Evolutionary conservation across 202 grass and related monocot species (phyloP).

Genomic region (Cymbopogon flexuosus): DNA sequence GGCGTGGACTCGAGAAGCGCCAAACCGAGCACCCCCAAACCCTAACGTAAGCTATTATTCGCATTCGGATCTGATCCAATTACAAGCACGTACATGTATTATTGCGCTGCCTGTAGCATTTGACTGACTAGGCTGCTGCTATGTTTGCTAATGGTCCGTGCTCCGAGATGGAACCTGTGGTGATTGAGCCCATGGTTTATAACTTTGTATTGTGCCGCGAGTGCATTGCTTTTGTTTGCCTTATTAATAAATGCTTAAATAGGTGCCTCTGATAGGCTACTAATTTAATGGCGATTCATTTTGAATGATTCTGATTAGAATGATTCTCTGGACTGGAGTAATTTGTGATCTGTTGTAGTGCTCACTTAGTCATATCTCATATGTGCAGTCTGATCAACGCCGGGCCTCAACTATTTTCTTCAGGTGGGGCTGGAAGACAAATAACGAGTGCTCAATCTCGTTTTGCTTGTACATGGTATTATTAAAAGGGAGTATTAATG

Average conservation of each 20-base stretch:
- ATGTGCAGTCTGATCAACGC: constrained; percentile 1
- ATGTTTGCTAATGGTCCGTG: too few relatives aligned
- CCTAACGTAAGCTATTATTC: too few relatives aligned
- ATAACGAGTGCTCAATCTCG: not conserved
- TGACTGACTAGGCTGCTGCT: too few relatives aligned
- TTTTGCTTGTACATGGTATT: constrained; percentile 4
- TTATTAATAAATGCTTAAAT: not conserved
- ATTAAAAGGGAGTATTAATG: not conserved
- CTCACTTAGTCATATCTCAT: not conserved
- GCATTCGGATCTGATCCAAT: too few relatives aligned
- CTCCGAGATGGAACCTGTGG: too few relatives aligned
- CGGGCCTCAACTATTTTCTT: not conserved
- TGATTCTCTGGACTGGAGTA: not conserved
- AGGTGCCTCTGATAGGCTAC: not conserved
- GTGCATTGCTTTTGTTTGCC: not conserved
- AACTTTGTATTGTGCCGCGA: not conserved
- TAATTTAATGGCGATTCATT: not conserved
- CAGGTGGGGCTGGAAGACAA: not conserved
- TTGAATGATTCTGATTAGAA: not conserved
- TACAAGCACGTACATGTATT: too few relatives aligned
- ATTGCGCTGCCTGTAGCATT: too few relatives aligned
- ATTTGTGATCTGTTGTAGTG: not conserved
- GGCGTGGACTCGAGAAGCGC: too few relatives aligned
- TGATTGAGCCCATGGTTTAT: not conserved
- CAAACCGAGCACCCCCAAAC: too few relatives aligned